phyloP scores from a whole-genome alignment of 2,329 filamentous ascomycete species.

The Fusarium temperatum region DNA sequence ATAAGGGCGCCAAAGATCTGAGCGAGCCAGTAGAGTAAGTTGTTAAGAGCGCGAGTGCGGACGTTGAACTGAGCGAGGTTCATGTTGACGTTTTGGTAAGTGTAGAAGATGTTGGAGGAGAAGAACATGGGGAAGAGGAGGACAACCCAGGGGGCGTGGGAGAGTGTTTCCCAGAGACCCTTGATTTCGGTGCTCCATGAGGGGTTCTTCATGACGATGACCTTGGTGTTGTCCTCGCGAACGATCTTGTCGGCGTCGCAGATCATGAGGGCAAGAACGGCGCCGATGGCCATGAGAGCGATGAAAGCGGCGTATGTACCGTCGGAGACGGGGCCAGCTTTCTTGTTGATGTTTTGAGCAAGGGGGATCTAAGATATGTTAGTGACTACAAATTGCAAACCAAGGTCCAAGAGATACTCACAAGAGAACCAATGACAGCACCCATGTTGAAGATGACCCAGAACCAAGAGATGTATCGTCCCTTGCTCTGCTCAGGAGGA shows the following conservation, averaged over 20 bases:
- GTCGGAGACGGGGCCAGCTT: slow-evolving; percentile 56
- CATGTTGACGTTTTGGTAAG: slow-evolving; percentile 65
- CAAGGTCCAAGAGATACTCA: slow-evolving; percentile 43
- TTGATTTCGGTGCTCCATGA: slow-evolving; percentile 47
- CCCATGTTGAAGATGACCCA: slow-evolving; percentile 97
- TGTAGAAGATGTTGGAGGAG: slow-evolving; percentile 64
- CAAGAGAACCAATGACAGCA: slow-evolving; percentile 82
- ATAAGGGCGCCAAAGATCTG: slow-evolving; percentile 64
- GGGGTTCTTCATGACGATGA: slow-evolving; percentile 49
- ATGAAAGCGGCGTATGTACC: slow-evolving; percentile 61
- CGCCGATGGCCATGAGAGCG: slow-evolving; percentile 60
- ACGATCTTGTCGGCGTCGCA: slow-evolving; percentile 56
- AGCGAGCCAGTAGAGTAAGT: slow-evolving; percentile 64
- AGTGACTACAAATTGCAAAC: not conserved
- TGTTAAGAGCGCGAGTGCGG: slow-evolving; percentile 64
- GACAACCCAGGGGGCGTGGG: slow-evolving; percentile 40
- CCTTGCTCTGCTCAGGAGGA: slow-evolving; percentile 82
- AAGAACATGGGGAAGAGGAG: slow-evolving; percentile 63
- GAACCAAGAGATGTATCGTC: slow-evolving; percentile 88
- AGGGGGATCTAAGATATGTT: slow-evolving; percentile 65
- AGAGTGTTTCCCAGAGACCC: slow-evolving; percentile 56
- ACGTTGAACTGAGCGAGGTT: slow-evolving; percentile 65
- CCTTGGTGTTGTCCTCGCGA: slow-evolving; percentile 51
- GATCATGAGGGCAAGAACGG: slow-evolving; percentile 56
- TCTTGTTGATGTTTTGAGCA: slow-evolving; percentile 73